Conservation (phyloP, 1,139 yeast species). For the Debaryomyces nepalensis region DNA sequence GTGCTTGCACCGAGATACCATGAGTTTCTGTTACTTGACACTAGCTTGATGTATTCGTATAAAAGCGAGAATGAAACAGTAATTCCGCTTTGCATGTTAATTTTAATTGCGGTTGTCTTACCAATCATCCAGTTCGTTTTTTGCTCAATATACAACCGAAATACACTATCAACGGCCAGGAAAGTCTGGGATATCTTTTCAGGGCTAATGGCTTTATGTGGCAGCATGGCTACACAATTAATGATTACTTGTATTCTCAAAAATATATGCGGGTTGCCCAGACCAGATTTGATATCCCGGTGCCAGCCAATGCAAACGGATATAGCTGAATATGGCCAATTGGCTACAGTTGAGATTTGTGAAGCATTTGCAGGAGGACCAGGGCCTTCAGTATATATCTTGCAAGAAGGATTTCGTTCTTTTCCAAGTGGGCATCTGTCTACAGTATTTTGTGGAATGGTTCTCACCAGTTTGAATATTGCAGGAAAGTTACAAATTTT, state of each 20-base stretch:
- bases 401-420: slow-evolving; percentile 53
- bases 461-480: slow-evolving; percentile 41
- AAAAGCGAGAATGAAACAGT: slow-evolving; percentile 36
- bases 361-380: slow-evolving; percentile 19
- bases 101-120: slow-evolving; percentile 31
- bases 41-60: slow-evolving; percentile 36
- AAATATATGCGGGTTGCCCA: slow-evolving; percentile 48
- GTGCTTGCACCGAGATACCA: slow-evolving; percentile 41
- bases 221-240: slow-evolving; percentile 45
- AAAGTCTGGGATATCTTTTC: slow-evolving; percentile 48
- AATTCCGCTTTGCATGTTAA: slow-evolving; percentile 35
- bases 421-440: slow-evolving; percentile 60
- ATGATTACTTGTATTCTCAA: slow-evolving; percentile 48
- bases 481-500: slow-evolving; percentile 42
- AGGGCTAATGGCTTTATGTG: slow-evolving; percentile 42
- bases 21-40: slow-evolving; percentile 45
- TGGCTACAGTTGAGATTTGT: slow-evolving; percentile 44
- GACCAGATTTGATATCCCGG: slow-evolving; percentile 53
- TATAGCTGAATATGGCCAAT: slow-evolving; percentile 17
- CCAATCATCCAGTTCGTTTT: slow-evolving; percentile 38
- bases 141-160: slow-evolving; percentile 25
- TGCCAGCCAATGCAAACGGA: slow-evolving; percentile 37
- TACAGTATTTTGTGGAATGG: slow-evolving; percentile 50
- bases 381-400: slow-evolving; percentile 24
- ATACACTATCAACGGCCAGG: slow-evolving; percentile 25